Evolutionary conservation across 257 asterid genomes (phyloP).

Genomic region (Nemophila menziesii): DNA sequence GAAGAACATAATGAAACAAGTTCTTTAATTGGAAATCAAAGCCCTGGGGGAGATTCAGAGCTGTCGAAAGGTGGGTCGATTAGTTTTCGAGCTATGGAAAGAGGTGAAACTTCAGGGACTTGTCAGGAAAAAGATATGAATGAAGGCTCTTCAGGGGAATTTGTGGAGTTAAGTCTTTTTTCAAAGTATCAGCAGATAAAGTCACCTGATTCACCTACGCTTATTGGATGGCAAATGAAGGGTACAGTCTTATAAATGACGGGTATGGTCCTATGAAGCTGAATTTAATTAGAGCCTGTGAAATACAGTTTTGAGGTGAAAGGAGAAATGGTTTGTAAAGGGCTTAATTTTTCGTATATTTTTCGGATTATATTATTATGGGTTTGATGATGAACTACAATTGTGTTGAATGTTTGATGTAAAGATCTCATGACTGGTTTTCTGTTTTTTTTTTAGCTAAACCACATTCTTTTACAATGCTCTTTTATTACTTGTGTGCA

Average conservation of each 20-base stretch:
- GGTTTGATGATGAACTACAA: too few relatives aligned
- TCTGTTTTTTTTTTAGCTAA: too few relatives aligned
- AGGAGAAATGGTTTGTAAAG: conserved; percentile 42
- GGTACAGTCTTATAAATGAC: conserved; percentile 29
- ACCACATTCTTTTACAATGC: too few relatives aligned
- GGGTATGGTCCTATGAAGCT: conserved; percentile 1
- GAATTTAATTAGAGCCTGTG: conserved; percentile 6
- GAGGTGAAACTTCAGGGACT: conserved; percentile 28
- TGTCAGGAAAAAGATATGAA: too few relatives aligned
- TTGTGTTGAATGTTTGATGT: too few relatives aligned
- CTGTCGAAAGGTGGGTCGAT: conserved; percentile 39
- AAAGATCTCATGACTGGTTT: too few relatives aligned
- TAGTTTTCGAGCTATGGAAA: conserved; percentile 47
- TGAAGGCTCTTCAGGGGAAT: too few relatives aligned
- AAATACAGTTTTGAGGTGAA: conserved; percentile 45
- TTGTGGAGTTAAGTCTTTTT: conserved; percentile 84
- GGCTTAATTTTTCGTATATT: conserved; percentile 16
- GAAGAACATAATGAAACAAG: conserved; percentile 44
- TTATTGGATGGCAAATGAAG: conserved; percentile 68
- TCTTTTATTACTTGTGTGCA: too few relatives aligned
- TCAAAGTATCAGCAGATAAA: conserved; percentile 43
- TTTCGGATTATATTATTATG: too few relatives aligned
- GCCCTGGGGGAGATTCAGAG: conserved; percentile 29
- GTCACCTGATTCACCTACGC: conserved; percentile 64
- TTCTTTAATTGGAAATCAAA: conserved; percentile 56